A percentile compares a stretch with the other conserved stretches of the same genome.
Evolutionary conservation across 129 eudicot genomes (phyloP).

Genomic region (Helichrysum umbraculigerum): DNA sequence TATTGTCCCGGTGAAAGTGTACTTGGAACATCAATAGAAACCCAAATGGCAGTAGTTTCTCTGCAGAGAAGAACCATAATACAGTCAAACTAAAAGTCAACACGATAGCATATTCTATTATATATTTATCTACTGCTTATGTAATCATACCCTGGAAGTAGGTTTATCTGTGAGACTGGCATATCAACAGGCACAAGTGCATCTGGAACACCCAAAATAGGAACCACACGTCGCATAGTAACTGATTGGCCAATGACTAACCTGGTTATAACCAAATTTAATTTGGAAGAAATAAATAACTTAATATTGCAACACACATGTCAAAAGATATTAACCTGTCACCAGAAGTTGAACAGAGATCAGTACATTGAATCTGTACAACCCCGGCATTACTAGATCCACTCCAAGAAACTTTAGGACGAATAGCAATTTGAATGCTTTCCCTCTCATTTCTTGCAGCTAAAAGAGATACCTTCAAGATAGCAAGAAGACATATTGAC

Average conservation of each 20-base stretch:
- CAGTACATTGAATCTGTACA: conserved; percentile 82
- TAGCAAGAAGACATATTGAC: conserved; percentile 10
- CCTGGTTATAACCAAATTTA: conserved; percentile 46
- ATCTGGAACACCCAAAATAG: conserved; percentile 96
- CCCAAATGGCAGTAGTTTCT: conserved; percentile 84
- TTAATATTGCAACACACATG: conserved; percentile 1
- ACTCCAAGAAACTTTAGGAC: conserved; percentile 96
- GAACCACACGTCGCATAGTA: conserved; percentile 79
- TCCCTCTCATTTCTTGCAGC: conserved; percentile 99
- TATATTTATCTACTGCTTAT: neutral
- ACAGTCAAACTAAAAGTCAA: conserved; percentile 6
- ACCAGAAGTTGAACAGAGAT: conserved; percentile 77
- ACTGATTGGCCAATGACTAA: conserved; percentile 65
- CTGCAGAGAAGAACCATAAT: conserved; percentile 40
- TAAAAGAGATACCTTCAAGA: conserved; percentile 75
- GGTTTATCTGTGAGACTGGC: conserved; percentile 66
- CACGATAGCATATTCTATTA: conserved; percentile 12
- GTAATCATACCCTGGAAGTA: conserved; percentile 76
- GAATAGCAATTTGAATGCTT: conserved; percentile 91
- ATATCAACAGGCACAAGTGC: conserved; percentile 94
- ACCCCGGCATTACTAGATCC: conserved; percentile 71
- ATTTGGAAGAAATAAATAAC: neutral
- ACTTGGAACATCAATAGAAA: conserved; percentile 79
- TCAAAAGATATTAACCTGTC: conserved; percentile 60
- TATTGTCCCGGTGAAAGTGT: conserved; percentile 86